Percentiles rank a stretch among this genome's conserved stretches.
Conservation (phyloP, 805 yeast genomes). For the Hemisphaericaspora nanyangensis region DNA sequence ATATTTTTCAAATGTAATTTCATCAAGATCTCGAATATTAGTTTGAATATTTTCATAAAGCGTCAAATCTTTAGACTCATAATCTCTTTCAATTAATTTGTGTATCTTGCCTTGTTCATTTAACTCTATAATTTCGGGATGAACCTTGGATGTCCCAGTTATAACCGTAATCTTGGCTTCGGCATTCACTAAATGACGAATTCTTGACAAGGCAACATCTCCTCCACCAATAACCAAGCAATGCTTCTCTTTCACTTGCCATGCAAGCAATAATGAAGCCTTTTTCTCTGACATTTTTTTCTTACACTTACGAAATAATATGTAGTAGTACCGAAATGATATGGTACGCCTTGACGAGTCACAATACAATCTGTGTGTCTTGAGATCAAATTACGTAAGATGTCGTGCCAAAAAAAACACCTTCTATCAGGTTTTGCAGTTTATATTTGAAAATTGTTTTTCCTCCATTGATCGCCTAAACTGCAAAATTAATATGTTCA, state of each 20-base stretch:
- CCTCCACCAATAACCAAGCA: slow-evolving; percentile 78
- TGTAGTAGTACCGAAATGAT: background rate
- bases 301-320: too few relatives aligned
- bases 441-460: too few relatives aligned
- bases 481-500: too few relatives aligned
- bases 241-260: slow-evolving; percentile 66
- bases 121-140: slow-evolving; percentile 25
- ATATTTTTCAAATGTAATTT: slow-evolving; percentile 14
- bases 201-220: slow-evolving; percentile 70
- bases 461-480: too few relatives aligned
- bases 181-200: slow-evolving; percentile 63
- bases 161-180: slow-evolving; percentile 68
- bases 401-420: background rate
- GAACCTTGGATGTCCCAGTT: slow-evolving; percentile 32
- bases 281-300: slow-evolving; percentile 20
- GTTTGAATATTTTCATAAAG: slow-evolving; percentile 38
- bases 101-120: slow-evolving; percentile 38
- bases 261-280: slow-evolving; percentile 65
- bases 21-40: slow-evolving; percentile 4
- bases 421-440: too few relatives aligned
- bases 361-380: too few relatives aligned
- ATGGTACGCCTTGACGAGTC: background rate
- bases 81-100: slow-evolving; percentile 42
- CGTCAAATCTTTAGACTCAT: slow-evolving; percentile 43
- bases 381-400: background rate